Evolutionary conservation across 2,329 filamentous ascomycete genomes (phyloP), one percentile per base, ranked within the genome.

Genomic region (Calonectria henricotiae): DNA sequence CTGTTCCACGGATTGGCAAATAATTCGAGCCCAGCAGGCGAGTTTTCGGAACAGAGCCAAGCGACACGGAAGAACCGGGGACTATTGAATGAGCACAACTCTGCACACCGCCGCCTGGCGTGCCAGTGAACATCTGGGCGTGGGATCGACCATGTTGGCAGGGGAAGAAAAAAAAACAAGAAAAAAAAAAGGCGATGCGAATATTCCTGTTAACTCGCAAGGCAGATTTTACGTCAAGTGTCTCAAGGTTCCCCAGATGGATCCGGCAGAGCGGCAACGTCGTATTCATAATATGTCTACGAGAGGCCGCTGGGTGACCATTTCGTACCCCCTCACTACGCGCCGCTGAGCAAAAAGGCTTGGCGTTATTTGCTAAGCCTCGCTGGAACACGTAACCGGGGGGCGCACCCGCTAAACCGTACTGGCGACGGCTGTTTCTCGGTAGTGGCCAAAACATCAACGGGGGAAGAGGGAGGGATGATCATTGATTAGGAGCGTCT

Each of bases 351-450:
- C 25, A 25, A 37, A 27, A 55, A 51, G 46, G 23, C 60, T 67
- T 66, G 67, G 65, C 49, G 35, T 68, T 32, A 20, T 25, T 43
- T 69, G 73, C 76, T 76, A 75, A 78, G 76, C 76, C 76, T 76
- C 75, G 35, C 60, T 61, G 30, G 70, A 72, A 71, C 73, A 71
- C 73, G 72, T 71, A 73, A 70, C 46, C 17, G 11, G 17, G 35
- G 49, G 41, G 8, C 41, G 35, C 41, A 12, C 47, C 55, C 43
- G 46, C 30, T 47, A 35, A 54, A 25, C 20, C 30, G 13, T 25
- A 32, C 17, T 39, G 47, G 41, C 41, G 35, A 23, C 51, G 35
- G 32, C 51, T 58, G 51, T 32, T 39, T 15, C 51, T 58, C 51
- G 32, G 51, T 27, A 55, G n/a, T 20, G 20, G 15, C 35, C 20